Evolutionary conservation across 176 grass and related monocot genomes (phyloP), one percentile per base, ranked within the genome.

Genomic region (Elymus sibiricus): DNA sequence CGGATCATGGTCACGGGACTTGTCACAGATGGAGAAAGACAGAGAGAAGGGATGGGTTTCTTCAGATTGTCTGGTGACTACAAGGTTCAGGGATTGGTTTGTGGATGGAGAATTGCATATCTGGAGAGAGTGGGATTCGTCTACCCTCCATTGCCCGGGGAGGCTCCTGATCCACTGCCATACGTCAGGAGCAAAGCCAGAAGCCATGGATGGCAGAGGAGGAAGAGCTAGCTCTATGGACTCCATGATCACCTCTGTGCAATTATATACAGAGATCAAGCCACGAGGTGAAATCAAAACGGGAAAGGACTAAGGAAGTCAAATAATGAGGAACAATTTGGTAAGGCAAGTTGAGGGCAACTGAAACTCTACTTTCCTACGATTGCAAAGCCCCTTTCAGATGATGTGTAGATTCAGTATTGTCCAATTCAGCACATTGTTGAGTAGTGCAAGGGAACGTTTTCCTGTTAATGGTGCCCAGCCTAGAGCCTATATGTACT

Each of bases 91-190:
- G 42, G 82, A 82, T 56, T 89, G 64, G 17, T 87, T 85, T 75
- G 75, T 79, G 17, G 90, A 83, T 51, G 76, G 55, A 44, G 91
- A 87, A 2, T 39, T 73, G 47, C 91, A 93, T 42, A 93, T 87
- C 65, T 77, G 40, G 38, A 93, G 64, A n/a, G 42, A 87, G 75
- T 78, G 76, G 28, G 40, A 81, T 70, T 81, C 62, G 53, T 81
- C 51, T 25, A 12, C 68, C 6, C 34, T 85, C 85, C 85, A 87
- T 39, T 87, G 81, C 64, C 34, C 17, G 59, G 91, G 88, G 34
- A 93, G 87, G 27, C 42, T 85, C 15, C 21, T 84, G 76, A 85
- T 85, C 91, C 91, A 90, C 17, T 46, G 21, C 88, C 91, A 90
- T 28, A 90, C 38, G 59, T 93, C 88, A 81, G 82, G 80, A 69